Conservation (phyloP, 495 filamentous ascomycete genomes). For the Neurospora hispaniola region DNA sequence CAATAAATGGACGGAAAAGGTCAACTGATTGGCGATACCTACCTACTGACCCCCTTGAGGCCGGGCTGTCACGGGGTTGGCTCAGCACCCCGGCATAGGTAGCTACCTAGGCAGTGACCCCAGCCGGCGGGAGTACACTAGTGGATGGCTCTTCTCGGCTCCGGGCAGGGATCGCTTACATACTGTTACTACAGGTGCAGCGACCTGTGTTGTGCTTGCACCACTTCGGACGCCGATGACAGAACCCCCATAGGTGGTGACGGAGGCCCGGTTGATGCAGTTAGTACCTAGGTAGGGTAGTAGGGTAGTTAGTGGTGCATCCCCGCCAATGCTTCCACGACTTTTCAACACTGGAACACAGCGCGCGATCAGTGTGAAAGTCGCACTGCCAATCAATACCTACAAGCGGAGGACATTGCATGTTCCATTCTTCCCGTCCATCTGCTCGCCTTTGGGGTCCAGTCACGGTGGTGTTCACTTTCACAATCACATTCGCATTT, state of each 20-base stretch:
- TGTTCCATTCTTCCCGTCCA: background rate
- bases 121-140: too few species aligned
- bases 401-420: too few species aligned
- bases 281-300: too few species aligned
- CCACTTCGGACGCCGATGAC: background rate
- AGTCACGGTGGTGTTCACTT: background rate
- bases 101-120: background rate
- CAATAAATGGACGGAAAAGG: background rate
- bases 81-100: background rate
- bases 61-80: conserved; percentile 17
- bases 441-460: background rate
- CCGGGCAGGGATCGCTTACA: background rate
- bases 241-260: background rate
- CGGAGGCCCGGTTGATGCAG: background rate
- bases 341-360: background rate
- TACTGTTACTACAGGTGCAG: background rate
- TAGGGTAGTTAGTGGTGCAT: background rate
- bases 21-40: conserved; percentile 20
- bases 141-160: background rate
- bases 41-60: conserved; percentile 3
- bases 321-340: background rate
- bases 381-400: background rate
- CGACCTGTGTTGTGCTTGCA: background rate
- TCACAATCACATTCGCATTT: background rate
- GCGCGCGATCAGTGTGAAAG: background rate